These are phyloP conservation scores for Microthyrium microscopicum DNA, from an alignment of 2,329 filamentous ascomycete genomes.

Conservation along the genomic window DNA sequence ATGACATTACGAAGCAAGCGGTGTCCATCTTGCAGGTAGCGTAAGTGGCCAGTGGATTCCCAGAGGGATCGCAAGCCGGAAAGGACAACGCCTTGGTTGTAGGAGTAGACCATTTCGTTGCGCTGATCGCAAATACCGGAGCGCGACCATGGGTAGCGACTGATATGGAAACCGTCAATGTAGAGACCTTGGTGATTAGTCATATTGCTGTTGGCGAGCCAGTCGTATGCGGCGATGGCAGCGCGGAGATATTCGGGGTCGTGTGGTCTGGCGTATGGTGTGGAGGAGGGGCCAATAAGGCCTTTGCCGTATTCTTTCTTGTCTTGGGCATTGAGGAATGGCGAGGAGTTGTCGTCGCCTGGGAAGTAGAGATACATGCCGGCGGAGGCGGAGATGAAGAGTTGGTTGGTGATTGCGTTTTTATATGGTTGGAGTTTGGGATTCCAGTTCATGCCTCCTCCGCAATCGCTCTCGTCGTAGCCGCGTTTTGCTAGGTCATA, in stretches of 20 bases:
- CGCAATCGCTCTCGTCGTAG: slow-evolving; percentile 69
- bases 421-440: slow-evolving; percentile 71
- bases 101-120: slow-evolving; percentile 84
- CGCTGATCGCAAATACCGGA: slow-evolving; percentile 63
- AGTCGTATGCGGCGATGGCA: slow-evolving; percentile 62
- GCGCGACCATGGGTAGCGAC: slow-evolving; percentile 36
- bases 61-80: slow-evolving; percentile 69
- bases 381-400: slow-evolving; percentile 71
- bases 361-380: slow-evolving; percentile 85
- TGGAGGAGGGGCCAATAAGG: slow-evolving; percentile 12
- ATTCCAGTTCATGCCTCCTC: slow-evolving; percentile 85
- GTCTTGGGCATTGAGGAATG: slow-evolving; percentile 32
- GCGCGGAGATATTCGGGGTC: slow-evolving; percentile 52
- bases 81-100: slow-evolving; percentile 85
- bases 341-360: slow-evolving; percentile 57
- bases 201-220: slow-evolving; percentile 70
- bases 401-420: slow-evolving; percentile 88
- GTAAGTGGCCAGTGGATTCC: slow-evolving; percentile 54
- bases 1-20: slow-evolving; percentile 59
- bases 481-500: slow-evolving; percentile 65
- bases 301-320: neutral
- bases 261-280: slow-evolving; percentile 22
- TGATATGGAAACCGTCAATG: slow-evolving; percentile 78
- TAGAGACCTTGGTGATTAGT: slow-evolving; percentile 59
- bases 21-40: slow-evolving; percentile 66